A percentile compares a stretch with the other conserved stretches of the same genome.
These are phyloP conservation scores for Thielaviopsis cerberus DNA, from an alignment of 2,329 filamentous ascomycete species.

Conservation along the genomic window DNA sequence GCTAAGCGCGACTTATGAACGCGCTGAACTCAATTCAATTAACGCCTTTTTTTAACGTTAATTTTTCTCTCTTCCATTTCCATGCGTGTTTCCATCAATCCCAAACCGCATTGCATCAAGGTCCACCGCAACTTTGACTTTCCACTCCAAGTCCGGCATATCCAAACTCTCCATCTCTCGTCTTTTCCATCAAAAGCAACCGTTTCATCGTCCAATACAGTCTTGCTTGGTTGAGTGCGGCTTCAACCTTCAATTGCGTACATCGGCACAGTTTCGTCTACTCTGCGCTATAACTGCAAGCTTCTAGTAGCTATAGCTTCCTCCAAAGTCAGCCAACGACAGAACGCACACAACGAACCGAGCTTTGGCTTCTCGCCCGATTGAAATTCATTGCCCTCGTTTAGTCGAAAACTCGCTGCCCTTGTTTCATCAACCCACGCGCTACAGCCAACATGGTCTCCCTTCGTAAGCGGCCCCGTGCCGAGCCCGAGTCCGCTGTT, in stretches of 20 bases:
- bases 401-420: too few relatives aligned
- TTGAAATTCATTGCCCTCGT: too few relatives aligned
- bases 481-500: neutral
- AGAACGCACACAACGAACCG: neutral
- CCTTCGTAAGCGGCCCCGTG: conserved; percentile 9
- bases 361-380: too few relatives aligned
- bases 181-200: neutral
- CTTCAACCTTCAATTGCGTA: neutral
- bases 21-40: neutral
- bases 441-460: conserved; percentile 9
- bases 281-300: too few relatives aligned
- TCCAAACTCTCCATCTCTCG: neutral
- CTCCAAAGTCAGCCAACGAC: neutral
- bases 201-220: neutral
- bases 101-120: neutral
- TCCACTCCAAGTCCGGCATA: neutral
- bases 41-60: neutral
- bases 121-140: neutral
- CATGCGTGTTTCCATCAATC: neutral
- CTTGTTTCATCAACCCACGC: too few relatives aligned
- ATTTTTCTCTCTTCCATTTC: neutral
- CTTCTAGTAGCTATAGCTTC: neutral
- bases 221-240: neutral
- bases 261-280: neutral
- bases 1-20: neutral